Base-by-base conservation (phyloP, 106 monocot genomes). In the Cymbidium sinense region DNA sequence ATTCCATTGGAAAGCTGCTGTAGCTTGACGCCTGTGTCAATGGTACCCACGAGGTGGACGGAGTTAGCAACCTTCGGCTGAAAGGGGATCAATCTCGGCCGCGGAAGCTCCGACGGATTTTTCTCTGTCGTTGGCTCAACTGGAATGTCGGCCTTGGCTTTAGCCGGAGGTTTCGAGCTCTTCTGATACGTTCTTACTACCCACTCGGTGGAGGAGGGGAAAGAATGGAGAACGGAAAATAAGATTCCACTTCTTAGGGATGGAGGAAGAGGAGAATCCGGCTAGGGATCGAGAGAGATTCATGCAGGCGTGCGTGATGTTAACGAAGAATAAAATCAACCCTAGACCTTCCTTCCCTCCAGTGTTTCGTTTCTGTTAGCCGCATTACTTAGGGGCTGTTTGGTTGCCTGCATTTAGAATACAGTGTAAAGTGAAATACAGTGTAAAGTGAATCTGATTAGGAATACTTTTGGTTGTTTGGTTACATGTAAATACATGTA, bases 31-130 rank as follows among this genome's bases (percentile, higher is more conserved):
- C 86, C 87, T 5, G 81, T 70, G 21, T 85, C 84, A 10, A 98
- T 54, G 34, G 82, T 82, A 51, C 98, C 98, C 7, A 90, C 77
- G 0, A 98, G 82, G 34, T 90, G 82, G 13, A 92, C 94, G 34
- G 69, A 78, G 76, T 98, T 98, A 70, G 94, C 94, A 21, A 91
- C 94, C 82, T 83, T 87, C 19, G 86, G 18, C 81, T 98, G 98
- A 74, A 80, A 98, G 0, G 94, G 92, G 39, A 98, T 89, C 78
- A 84, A 81, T 27, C 34, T 72, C 7, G 94, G 92, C 44, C 80
- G 81, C 25, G 70, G 88, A 31, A 80, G 78, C 36, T 87, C 47
- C 28, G 47, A 7, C 19, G 73, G 36, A 31, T 37, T 25, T 41
- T 77, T 72, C 29, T 0, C 2, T 52, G 23, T 35, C 78, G 69